Evolutionary conservation across 345 rosid species (phyloP), one percentile per base, ranked within the genome.

Genomic region (Eucalyptus erythrocorys): DNA sequence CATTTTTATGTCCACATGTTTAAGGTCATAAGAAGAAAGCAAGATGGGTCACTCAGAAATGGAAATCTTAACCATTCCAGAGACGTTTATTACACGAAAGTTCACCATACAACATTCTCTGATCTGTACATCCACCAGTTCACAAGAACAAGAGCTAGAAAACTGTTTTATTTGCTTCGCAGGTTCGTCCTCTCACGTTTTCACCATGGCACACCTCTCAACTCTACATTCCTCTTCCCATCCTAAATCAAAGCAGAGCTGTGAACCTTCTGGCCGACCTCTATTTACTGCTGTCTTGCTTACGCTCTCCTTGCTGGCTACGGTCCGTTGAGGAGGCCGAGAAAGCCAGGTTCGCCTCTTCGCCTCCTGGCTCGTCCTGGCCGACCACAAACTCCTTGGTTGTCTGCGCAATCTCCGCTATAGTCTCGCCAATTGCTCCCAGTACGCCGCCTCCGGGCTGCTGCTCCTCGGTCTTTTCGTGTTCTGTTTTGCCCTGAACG

Each of bases 401-500:
- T 6, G 91, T 90, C 85, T 95, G 95, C 3, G 95, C 99, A 13
- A 95, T 96, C 93, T 93, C 97, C 5, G 43, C 94, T 92, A 94
- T 92, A 88, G 99, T 96, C 91, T 95, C 97, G 80, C 96, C 96
- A n/a, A 94, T 94, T 64, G 96, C 97, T 61, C 91, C 93, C 55
- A 96, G 89, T 43, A 94, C 87, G 30, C 82, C 68, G 30, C 66
- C 49, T 76, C 59, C 17, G 6, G 87, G 66, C 50, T 88, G 42
- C 88, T 43, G 86, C 3, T 87, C 87, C 88, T 45, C 55, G 51
- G 86, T 86, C 79, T 88, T 59, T 84, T 2, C 0, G 48, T 43
- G 57, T 85, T 80, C 89, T 79, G 8, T 85, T 61, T 8, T 89
- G 50, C 48, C 59, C 86, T 49, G 13, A 64, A 13, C 71, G 14